A percentile compares a stretch with the other conserved stretches of the same genome.
phyloP scores from a whole-genome alignment of 208 protist species.

The Acanthamoeba triangularis region DNA sequence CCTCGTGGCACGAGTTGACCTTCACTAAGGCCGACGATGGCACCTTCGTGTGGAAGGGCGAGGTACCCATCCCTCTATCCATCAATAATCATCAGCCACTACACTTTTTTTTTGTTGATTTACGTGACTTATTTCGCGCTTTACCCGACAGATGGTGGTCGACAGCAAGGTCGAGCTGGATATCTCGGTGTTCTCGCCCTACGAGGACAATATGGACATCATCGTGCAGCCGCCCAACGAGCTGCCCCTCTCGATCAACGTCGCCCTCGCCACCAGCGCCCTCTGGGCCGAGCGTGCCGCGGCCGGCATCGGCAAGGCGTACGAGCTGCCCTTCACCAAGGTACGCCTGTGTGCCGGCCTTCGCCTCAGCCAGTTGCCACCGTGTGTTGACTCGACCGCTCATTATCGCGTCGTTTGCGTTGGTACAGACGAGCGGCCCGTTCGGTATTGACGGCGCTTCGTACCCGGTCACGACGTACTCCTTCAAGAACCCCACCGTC shows the following conservation, averaged over 20 bases:
- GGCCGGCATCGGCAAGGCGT: not conserved
- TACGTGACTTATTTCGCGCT: not conserved
- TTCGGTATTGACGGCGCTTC: constrained; percentile 55
- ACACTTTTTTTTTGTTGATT: not conserved
- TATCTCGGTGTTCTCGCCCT: not conserved
- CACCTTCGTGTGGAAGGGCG: constrained; percentile 34
- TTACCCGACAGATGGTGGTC: not conserved
- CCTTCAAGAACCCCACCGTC: constrained; percentile 20
- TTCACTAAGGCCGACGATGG: constrained; percentile 4
- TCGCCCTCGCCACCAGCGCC: not conserved
- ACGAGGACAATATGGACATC: constrained; percentile 5
- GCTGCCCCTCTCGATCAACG: not conserved
- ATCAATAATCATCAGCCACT: not conserved
- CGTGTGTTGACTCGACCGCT: not conserved
- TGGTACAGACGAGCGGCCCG: constrained; percentile 12
- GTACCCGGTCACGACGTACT: constrained; percentile 28
- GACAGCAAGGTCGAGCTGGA: not conserved
- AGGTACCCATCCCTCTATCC: not conserved
- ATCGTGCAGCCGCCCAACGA: constrained; percentile 8
- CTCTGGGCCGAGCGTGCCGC: constrained; percentile 5
- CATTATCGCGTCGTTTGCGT: not conserved
- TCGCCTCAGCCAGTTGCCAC: not conserved
- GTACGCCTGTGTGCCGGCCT: not conserved
- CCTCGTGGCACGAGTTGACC: not conserved
- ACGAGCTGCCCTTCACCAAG: constrained; percentile 8